Conservation (phyloP, 2,329 filamentous ascomycete species). For the Diaporthe nobilis region DNA sequence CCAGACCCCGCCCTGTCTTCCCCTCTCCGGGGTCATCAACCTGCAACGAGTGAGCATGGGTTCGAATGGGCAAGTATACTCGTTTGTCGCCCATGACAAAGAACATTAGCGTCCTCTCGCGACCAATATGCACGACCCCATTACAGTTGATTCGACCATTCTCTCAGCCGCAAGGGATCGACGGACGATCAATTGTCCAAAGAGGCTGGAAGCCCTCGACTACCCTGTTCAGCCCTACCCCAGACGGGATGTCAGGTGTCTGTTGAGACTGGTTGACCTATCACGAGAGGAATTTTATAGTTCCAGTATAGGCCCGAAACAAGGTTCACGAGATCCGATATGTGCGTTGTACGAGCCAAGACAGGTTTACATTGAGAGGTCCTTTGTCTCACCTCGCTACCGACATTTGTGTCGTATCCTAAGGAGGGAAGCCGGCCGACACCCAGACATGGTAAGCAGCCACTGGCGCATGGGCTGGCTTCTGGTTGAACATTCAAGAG, state of each 20-base stretch:
- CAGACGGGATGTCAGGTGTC: not conserved
- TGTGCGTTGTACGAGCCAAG: conserved; percentile 21
- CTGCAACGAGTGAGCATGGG: not conserved
- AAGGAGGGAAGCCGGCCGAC: not conserved
- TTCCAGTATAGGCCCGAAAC: not conserved
- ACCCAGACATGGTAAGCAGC: conserved; percentile 22
- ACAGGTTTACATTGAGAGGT: conserved; percentile 4
- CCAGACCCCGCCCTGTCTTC: not conserved
- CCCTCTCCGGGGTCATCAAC: not conserved
- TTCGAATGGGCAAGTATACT: too few species aligned
- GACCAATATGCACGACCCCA: not conserved
- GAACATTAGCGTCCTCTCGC: not conserved
- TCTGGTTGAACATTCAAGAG: not conserved
- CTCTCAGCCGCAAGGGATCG: not conserved
- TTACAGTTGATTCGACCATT: not conserved
- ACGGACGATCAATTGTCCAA: conserved; percentile 6
- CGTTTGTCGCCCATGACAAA: not conserved
- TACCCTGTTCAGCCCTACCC: not conserved
- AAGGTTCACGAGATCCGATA: conserved; percentile 4
- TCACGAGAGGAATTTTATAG: not conserved
- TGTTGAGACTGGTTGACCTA: too few species aligned
- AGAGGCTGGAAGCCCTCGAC: not conserved
- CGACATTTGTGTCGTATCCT: not conserved
- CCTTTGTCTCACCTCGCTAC: conserved; percentile 22
- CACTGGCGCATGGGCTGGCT: not conserved